phyloP scores from a whole-genome alignment of 164 flowering plant species.

The Magnolia sinica region DNA sequence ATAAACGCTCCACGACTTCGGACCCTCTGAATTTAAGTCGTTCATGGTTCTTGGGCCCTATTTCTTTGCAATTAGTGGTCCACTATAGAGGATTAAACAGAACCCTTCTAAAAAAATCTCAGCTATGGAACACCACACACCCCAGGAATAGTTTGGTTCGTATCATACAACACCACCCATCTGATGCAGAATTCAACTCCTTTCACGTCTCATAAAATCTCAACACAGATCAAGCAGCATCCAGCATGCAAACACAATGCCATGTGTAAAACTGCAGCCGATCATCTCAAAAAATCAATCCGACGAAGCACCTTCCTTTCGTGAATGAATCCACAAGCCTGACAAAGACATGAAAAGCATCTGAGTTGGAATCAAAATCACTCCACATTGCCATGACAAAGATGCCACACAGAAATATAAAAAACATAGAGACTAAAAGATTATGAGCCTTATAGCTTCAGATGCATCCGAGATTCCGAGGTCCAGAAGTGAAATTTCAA shows the following conservation, averaged over 20 bases:
- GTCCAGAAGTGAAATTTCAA: neutral
- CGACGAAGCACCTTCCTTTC: neutral
- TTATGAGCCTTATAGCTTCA: neutral
- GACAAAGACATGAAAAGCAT: neutral
- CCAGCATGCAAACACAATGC: neutral
- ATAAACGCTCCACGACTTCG: constrained; percentile 63
- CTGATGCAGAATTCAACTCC: constrained; percentile 3
- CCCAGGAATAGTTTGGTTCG: neutral
- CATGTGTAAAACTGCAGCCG: neutral
- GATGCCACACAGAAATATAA: neutral
- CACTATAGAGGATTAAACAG: neutral
- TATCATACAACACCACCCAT: neutral
- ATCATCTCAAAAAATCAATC: neutral
- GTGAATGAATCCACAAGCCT: neutral
- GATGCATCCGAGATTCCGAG: neutral
- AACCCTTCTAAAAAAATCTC: neutral
- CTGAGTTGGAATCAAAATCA: neutral
- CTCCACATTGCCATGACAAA: neutral
- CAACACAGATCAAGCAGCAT: neutral
- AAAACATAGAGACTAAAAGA: neutral
- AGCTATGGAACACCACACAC: neutral
- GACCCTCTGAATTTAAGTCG: constrained; percentile 40
- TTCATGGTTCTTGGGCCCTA: constrained; percentile 21
- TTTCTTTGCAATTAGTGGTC: neutral
- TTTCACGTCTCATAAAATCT: neutral